Percentiles rank a stretch among this genome's conserved stretches.
Evolutionary conservation across 306 rosid genomes (phyloP).

Genomic region (Trifolium fragiferum): DNA sequence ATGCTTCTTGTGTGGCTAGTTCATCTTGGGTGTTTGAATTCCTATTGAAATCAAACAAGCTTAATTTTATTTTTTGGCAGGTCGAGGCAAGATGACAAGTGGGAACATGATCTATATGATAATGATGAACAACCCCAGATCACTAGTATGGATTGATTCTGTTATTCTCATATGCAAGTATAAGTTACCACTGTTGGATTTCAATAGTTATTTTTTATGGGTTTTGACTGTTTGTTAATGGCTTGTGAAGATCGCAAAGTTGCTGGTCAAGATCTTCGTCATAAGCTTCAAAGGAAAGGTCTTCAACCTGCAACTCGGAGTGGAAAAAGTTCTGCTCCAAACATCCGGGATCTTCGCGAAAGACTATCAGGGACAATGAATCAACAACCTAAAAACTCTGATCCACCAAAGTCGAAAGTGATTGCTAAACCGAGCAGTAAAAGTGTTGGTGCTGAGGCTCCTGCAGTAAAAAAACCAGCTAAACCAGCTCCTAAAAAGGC

Average conservation of each 20-base stretch:
- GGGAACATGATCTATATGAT: conserved; percentile 98
- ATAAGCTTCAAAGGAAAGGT: conserved; percentile 89
- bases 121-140: conserved; percentile 53
- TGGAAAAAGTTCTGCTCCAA: conserved; percentile 69
- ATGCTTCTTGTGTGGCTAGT: conserved; percentile 10
- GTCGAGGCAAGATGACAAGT: conserved; percentile 92
- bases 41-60: conserved; percentile 25
- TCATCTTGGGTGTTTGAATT: conserved; percentile 35
- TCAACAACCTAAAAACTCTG: conserved; percentile 63
- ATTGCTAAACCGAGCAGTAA: conserved; percentile 58
- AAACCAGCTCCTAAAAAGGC: conserved; percentile 65
- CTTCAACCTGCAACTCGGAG: conserved; percentile 64
- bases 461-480: conserved; percentile 56
- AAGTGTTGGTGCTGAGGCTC: conserved; percentile 52
- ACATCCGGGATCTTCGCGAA: conserved; percentile 84
- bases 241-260: conserved; percentile 73
- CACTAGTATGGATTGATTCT: conserved; percentile 72
- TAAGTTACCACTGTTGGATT: conserved; percentile 51
- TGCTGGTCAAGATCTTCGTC: conserved; percentile 87
- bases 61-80: conserved; percentile 50
- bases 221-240: conserved; percentile 64
- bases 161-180: conserved; percentile 46
- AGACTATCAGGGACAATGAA: conserved; percentile 79
- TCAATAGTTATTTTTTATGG: conserved; percentile 45
- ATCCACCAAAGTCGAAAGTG: conserved; percentile 69